These are phyloP conservation scores for Calycina marina DNA, from an alignment of 2,329 filamentous ascomycete species.

Conservation along the genomic window DNA sequence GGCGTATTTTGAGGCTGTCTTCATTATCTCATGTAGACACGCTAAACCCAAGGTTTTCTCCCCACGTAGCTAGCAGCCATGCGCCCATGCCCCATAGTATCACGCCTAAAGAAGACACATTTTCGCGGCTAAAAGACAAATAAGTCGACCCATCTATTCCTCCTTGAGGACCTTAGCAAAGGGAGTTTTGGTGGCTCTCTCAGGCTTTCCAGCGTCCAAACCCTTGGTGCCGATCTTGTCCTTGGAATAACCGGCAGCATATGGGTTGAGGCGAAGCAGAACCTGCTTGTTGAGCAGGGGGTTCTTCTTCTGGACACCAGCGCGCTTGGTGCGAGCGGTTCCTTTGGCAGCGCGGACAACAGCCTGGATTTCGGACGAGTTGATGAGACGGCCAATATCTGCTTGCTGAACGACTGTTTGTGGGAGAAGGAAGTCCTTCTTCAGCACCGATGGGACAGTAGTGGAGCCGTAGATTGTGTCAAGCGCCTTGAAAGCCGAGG, in stretches of 20 bases:
- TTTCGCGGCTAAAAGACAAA: slow-evolving; percentile 6
- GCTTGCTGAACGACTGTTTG: slow-evolving; percentile 86
- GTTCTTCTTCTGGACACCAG: slow-evolving; percentile 98
- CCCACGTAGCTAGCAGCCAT: slow-evolving; percentile 3
- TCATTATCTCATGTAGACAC: slow-evolving; percentile 1
- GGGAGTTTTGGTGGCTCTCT: slow-evolving; percentile 20
- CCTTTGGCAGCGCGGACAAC: slow-evolving; percentile 88
- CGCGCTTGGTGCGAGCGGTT: slow-evolving; percentile 76
- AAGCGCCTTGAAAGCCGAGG: slow-evolving; percentile 87
- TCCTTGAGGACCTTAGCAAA: slow-evolving; percentile 32
- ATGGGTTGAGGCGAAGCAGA: slow-evolving; percentile 95
- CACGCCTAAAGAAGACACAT: background rate
- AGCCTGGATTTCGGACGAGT: slow-evolving; percentile 96
- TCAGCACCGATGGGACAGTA: slow-evolving; percentile 75
- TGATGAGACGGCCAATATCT: slow-evolving; percentile 95
- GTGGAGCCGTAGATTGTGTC: slow-evolving; percentile 95
- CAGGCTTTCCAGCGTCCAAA: slow-evolving; percentile 46
- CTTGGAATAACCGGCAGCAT: slow-evolving; percentile 81
- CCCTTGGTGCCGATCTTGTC: slow-evolving; percentile 65
- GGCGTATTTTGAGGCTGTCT: background rate
- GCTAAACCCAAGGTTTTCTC: background rate
- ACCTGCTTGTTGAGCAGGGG: slow-evolving; percentile 98
- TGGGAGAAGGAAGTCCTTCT: slow-evolving; percentile 98
- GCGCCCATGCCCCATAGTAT: slow-evolving; percentile 4
- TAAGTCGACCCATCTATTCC: slow-evolving; percentile 27